Evolutionary conservation across 2,329 filamentous ascomycete genomes (phyloP).

Genomic region (Diplodia seriata): DNA sequence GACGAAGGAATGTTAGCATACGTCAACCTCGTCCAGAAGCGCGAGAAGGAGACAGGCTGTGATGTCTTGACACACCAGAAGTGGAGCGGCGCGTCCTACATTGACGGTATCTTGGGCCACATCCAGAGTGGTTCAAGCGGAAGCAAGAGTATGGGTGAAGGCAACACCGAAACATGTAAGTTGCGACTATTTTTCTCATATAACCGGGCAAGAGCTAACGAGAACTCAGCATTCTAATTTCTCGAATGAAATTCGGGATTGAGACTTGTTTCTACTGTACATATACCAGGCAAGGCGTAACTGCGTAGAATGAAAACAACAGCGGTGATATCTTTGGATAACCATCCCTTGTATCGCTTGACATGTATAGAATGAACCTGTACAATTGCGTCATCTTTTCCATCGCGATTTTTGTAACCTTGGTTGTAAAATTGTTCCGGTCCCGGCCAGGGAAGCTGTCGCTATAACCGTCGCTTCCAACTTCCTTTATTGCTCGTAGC

Average conservation of each 20-base stretch:
- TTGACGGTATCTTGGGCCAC: slow-evolving; percentile 87
- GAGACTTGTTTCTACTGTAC: neutral
- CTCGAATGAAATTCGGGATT: neutral
- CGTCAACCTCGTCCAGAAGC: slow-evolving; percentile 87
- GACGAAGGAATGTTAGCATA: slow-evolving; percentile 96
- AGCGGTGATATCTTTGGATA: neutral
- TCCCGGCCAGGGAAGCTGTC: too few species aligned
- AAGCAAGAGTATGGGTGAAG: slow-evolving; percentile 92
- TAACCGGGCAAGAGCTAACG: neutral
- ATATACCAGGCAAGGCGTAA: neutral
- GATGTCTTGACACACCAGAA: slow-evolving; percentile 97
- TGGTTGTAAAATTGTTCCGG: too few species aligned
- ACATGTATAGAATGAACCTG: too few species aligned
- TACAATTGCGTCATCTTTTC: too few species aligned
- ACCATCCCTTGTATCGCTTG: too few species aligned
- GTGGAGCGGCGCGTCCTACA: slow-evolving; percentile 76
- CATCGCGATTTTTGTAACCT: too few species aligned
- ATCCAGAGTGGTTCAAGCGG: slow-evolving; percentile 91
- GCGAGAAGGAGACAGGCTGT: slow-evolving; percentile 88
- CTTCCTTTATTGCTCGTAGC: too few species aligned
- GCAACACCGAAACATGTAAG: slow-evolving; percentile 76
- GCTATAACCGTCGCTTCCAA: too few species aligned
- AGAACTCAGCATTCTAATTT: neutral
- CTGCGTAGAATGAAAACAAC: neutral
- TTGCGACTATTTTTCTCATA: neutral